A percentile compares a stretch with the other conserved stretches of the same genome.
phyloP scores from a whole-genome alignment of 352 stramenopile species.

The Phytophthora podocarpi region DNA sequence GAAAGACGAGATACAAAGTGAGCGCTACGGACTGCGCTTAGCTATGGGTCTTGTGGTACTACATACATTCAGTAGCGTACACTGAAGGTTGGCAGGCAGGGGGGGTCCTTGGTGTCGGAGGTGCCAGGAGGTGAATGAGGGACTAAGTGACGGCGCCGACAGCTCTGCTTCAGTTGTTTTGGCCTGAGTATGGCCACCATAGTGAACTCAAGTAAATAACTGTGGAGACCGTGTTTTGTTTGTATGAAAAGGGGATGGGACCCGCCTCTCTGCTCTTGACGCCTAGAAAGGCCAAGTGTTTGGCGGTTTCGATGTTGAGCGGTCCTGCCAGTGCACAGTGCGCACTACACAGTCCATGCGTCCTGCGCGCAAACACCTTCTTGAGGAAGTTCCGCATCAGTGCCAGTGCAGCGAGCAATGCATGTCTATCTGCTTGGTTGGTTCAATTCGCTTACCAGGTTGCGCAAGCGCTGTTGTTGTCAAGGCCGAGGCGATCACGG shows the following conservation, averaged over 20 bases:
- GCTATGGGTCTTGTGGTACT: neutral
- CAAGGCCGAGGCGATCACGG: no score
- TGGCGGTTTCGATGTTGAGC: slow-evolving; percentile 23
- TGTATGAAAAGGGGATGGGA: slow-evolving; percentile 1
- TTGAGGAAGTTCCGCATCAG: no score
- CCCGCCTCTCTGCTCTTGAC: slow-evolving; percentile 17
- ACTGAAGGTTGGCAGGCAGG: no score
- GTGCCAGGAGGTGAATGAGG: slow-evolving; percentile 19
- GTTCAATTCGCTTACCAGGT: no score
- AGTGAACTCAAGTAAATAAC: slow-evolving; percentile 9
- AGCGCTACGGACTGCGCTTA: neutral
- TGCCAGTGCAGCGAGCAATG: no score
- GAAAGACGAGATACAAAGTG: neutral
- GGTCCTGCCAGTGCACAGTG: no score
- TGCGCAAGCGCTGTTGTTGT: no score
- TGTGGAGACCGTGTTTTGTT: slow-evolving; percentile 2
- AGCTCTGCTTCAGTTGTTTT: slow-evolving; percentile 6
- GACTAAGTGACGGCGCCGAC: slow-evolving; percentile 11
- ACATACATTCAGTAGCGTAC: no score
- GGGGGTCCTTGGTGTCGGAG: no score
- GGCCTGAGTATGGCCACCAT: neutral
- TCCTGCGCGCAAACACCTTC: no score
- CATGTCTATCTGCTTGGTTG: no score
- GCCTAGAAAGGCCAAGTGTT: slow-evolving; percentile 18
- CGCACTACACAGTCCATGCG: no score